Conservation (phyloP, 352 stramenopile genomes). For the Phytopythium mirpurense region DNA sequence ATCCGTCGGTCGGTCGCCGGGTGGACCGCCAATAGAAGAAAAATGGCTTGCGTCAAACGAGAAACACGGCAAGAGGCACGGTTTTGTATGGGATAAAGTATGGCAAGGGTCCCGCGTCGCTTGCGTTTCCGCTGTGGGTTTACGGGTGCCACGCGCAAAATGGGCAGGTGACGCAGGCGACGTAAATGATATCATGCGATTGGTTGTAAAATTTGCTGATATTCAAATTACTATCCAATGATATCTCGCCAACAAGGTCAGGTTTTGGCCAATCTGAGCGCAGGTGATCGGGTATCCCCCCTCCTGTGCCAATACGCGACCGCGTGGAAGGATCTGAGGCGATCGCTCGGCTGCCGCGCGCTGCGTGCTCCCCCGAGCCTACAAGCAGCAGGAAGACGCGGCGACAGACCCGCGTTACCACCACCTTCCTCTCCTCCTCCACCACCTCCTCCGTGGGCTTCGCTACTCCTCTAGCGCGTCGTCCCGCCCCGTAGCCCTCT, state of each 20-base stretch:
- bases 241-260: background rate
- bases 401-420: too few species aligned
- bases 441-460: too few species aligned
- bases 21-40: background rate
- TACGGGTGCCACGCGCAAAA: background rate
- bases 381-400: too few species aligned
- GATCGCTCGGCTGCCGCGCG: background rate
- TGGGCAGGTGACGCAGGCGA: background rate
- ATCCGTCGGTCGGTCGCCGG: too few species aligned
- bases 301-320: conserved; percentile 4
- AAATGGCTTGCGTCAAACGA: background rate
- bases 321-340: conserved; percentile 20
- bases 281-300: background rate
- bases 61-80: too few species aligned
- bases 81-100: background rate
- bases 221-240: background rate
- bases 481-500: background rate
- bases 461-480: background rate
- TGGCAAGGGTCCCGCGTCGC: background rate
- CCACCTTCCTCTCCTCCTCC: background rate
- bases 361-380: background rate
- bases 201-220: background rate
- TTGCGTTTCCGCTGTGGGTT: conserved; percentile 4
- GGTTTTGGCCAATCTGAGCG: background rate
- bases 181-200: background rate